A percentile compares a stretch with the other conserved stretches of the same genome.
These are phyloP conservation scores for Hypoxylon sp. DNA, from an alignment of 2,329 filamentous ascomycete genomes.

Conservation along the genomic window DNA sequence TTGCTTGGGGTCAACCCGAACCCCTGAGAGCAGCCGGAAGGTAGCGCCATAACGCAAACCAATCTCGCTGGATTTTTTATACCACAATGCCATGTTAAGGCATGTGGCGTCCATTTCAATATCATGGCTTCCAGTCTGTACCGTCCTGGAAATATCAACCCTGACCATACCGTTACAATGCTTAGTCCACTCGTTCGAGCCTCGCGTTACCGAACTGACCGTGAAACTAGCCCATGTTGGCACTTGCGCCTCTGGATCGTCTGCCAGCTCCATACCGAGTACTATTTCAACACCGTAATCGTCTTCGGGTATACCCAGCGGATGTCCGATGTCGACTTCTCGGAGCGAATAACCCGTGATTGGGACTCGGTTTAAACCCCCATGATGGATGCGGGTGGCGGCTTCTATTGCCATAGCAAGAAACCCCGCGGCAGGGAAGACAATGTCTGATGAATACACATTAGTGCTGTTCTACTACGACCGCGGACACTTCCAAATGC, in stretches of 20 bases:
- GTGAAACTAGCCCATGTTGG: too few relatives aligned
- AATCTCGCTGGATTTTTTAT: conserved; percentile 53
- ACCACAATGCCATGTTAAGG: conserved; percentile 41
- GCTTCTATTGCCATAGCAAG: conserved; percentile 44
- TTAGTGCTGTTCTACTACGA: too few relatives aligned
- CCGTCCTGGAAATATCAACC: too few relatives aligned
- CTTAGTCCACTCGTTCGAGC: too few relatives aligned
- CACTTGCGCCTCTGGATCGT: too few relatives aligned
- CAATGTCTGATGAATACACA: background rate
- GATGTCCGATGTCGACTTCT: conserved; percentile 51
- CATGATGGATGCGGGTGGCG: conserved; percentile 5
- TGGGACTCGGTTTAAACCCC: conserved; percentile 25
- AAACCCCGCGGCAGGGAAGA: conserved; percentile 42
- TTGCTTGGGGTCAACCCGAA: conserved; percentile 35
- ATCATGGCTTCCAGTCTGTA: too few relatives aligned
- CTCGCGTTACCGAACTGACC: too few relatives aligned
- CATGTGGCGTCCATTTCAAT: too few relatives aligned
- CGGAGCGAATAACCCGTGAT: conserved; percentile 45
- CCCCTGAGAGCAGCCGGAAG: conserved; percentile 55
- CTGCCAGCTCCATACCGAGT: too few relatives aligned
- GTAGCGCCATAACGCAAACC: conserved; percentile 58
- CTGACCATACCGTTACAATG: too few relatives aligned
- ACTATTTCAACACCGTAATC: conserved; percentile 50
- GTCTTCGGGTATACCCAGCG: conserved; percentile 50
- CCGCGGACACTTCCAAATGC: too few relatives aligned